phyloP scores from a whole-genome alignment of 164 flowering plant genomes.

The Akebia trifoliata region DNA sequence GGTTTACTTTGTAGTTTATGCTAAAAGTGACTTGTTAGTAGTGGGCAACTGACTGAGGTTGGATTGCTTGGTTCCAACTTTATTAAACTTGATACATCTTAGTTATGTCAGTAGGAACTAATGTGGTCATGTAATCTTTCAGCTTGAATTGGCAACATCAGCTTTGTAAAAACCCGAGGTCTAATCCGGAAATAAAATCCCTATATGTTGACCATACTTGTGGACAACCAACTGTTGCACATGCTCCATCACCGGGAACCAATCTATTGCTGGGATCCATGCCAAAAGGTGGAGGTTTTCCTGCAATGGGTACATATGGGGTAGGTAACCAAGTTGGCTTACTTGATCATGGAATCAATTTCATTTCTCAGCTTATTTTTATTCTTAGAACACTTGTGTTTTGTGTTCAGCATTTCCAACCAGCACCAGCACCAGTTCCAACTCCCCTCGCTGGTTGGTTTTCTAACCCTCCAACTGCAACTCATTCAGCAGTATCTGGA shows the following conservation, averaged over 20 bases:
- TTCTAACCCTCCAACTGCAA: constrained; percentile 29
- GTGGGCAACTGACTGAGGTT: no score
- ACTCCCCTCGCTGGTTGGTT: constrained; percentile 33
- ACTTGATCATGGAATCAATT: not conserved
- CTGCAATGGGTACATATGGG: constrained; percentile 31
- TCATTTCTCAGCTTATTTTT: no score
- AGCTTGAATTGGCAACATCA: constrained; percentile 58
- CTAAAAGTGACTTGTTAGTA: no score
- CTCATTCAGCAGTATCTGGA: constrained; percentile 28
- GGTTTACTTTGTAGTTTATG: no score
- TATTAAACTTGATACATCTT: not conserved
- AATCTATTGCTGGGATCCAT: constrained; percentile 28
- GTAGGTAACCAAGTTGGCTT: constrained; percentile 17
- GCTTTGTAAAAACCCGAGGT: constrained; percentile 43
- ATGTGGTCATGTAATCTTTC: constrained; percentile 4
- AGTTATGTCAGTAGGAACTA: not conserved
- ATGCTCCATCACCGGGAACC: constrained; percentile 39
- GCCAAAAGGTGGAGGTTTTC: constrained; percentile 31
- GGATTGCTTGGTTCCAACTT: no score
- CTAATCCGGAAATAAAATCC: constrained; percentile 45
- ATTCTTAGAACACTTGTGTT: constrained; percentile 1
- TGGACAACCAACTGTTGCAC: constrained; percentile 39
- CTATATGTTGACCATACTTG: constrained; percentile 46
- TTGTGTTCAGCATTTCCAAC: constrained; percentile 34
- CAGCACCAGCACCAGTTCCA: constrained; percentile 26